Evolutionary conservation across 768 basidiomycete genomes (phyloP).

Genomic region (Leccinellum rugosiceps): DNA sequence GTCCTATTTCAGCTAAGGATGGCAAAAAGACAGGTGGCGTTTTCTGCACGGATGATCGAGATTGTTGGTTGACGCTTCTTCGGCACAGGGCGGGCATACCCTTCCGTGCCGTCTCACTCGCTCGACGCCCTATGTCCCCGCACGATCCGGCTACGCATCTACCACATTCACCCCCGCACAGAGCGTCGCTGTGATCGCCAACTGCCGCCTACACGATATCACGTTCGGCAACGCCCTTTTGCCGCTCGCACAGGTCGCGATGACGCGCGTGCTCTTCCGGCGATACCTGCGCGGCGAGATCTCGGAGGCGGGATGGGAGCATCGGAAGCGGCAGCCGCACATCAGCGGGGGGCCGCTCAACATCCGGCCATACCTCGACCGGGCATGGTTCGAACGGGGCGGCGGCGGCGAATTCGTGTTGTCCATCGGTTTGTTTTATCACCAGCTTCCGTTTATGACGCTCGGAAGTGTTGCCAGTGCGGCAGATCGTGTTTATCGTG

Average conservation of each 20-base stretch:
- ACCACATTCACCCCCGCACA: slow-evolving; percentile 28
- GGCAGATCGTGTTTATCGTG: neutral
- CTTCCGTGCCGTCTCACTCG: slow-evolving; percentile 43
- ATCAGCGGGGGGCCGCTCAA: neutral
- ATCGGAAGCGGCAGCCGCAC: slow-evolving; percentile 28
- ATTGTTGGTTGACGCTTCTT: neutral
- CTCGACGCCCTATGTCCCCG: slow-evolving; percentile 35
- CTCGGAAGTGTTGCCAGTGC: slow-evolving; percentile 12
- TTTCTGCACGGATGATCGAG: fast-evolving
- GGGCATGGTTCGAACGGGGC: slow-evolving; percentile 43
- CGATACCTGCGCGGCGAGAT: slow-evolving; percentile 48
- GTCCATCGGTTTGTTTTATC: slow-evolving; percentile 41
- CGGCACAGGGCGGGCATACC: slow-evolving; percentile 55
- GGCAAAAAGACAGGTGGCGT: slow-evolving; percentile 35
- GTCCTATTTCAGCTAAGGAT: slow-evolving; percentile 35
- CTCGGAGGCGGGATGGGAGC: slow-evolving; percentile 49
- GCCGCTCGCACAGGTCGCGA: slow-evolving; percentile 49
- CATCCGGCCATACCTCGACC: slow-evolving; percentile 45
- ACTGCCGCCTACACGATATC: slow-evolving; percentile 40
- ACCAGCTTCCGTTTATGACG: slow-evolving; percentile 48
- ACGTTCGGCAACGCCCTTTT: slow-evolving; percentile 53
- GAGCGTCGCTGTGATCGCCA: slow-evolving; percentile 31
- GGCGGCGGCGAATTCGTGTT: slow-evolving; percentile 44
- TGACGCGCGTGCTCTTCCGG: slow-evolving; percentile 48
- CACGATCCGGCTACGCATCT: slow-evolving; percentile 30